A percentile compares a stretch with the other conserved stretches of the same genome.
These are phyloP conservation scores for Herpetomonas tarakana DNA, from an alignment of 208 protist genomes.

Conservation along the genomic window DNA sequence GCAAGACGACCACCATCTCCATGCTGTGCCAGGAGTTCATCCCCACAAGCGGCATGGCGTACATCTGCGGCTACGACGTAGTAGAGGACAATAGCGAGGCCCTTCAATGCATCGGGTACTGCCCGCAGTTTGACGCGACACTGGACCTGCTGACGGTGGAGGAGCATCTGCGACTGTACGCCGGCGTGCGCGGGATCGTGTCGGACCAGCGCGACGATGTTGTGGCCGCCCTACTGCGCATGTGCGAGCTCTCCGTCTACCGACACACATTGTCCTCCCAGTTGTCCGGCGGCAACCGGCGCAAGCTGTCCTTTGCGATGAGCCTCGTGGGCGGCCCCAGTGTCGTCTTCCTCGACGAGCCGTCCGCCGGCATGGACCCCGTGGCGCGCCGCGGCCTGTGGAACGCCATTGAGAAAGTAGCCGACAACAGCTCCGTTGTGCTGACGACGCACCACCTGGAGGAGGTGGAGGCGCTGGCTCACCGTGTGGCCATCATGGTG, in stretches of 20 bases:
- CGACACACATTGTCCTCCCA: conserved; percentile 6
- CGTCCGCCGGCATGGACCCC: conserved; percentile 53
- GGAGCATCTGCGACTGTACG: conserved; percentile 89
- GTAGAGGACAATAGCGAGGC: conserved; percentile 26
- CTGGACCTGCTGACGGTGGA: conserved; percentile 82
- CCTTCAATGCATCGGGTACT: conserved; percentile 81
- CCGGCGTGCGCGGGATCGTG: conserved; percentile 54
- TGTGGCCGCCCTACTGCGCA: conserved; percentile 10
- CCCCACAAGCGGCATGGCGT: conserved; percentile 36
- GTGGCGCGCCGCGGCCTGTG: conserved; percentile 40
- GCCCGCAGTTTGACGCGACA: conserved; percentile 92
- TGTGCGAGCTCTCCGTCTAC: conserved; percentile 18
- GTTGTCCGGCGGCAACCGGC: conserved; percentile 47
- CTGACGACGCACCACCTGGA: conserved; percentile 94
- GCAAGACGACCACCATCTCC: conserved; percentile 72
- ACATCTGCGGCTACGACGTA: conserved; percentile 37
- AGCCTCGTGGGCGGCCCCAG: conserved; percentile 43
- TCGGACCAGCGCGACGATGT: conserved; percentile 16
- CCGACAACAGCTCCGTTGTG: conserved; percentile 56
- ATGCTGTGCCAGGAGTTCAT: conserved; percentile 61
- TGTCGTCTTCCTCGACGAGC: conserved; percentile 61
- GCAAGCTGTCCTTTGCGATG: conserved; percentile 49
- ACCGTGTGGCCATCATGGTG: conserved; percentile 78
- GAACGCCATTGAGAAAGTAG: conserved; percentile 46
- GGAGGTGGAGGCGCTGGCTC: conserved; percentile 86